Conservation (phyloP, 208 protist species). For the Crithidia bombi region DNA sequence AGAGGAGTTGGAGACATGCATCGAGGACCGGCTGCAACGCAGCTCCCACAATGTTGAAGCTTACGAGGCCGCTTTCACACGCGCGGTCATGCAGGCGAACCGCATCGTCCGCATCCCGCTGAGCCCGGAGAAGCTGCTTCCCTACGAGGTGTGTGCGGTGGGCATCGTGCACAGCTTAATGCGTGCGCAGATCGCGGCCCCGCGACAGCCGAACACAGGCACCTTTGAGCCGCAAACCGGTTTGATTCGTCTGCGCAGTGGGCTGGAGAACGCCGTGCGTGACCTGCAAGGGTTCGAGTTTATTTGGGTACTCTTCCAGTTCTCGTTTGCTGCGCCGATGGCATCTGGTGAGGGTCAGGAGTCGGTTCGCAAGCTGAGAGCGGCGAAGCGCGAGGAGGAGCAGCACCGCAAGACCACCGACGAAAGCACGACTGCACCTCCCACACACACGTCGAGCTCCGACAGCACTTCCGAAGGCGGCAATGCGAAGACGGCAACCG, state of each 20-base stretch:
- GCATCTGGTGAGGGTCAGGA: slow-evolving; percentile 65
- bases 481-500: neutral
- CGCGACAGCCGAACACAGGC: slow-evolving; percentile 80
- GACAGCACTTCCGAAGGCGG: no score
- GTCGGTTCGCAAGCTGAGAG: slow-evolving; percentile 29
- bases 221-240: slow-evolving; percentile 81
- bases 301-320: slow-evolving; percentile 93
- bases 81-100: slow-evolving; percentile 76
- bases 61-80: slow-evolving; percentile 77
- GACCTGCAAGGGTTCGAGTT: slow-evolving; percentile 87
- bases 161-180: slow-evolving; percentile 88
- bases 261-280: slow-evolving; percentile 85
- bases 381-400: slow-evolving; percentile 6
- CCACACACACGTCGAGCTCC: neutral
- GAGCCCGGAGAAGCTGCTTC: slow-evolving; percentile 70
- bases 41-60: slow-evolving; percentile 63
- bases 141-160: slow-evolving; percentile 78
- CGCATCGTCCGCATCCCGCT: slow-evolving; percentile 70
- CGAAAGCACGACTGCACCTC: neutral
- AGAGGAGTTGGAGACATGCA: slow-evolving; percentile 68
- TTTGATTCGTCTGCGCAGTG: slow-evolving; percentile 78
- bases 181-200: slow-evolving; percentile 80
- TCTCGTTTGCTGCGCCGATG: slow-evolving; percentile 78
- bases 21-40: slow-evolving; percentile 75
- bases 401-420: neutral